These are phyloP conservation scores for Aureobasidium sp. DNA, from an alignment of 2,329 filamentous ascomycete genomes.

Conservation along the genomic window DNA sequence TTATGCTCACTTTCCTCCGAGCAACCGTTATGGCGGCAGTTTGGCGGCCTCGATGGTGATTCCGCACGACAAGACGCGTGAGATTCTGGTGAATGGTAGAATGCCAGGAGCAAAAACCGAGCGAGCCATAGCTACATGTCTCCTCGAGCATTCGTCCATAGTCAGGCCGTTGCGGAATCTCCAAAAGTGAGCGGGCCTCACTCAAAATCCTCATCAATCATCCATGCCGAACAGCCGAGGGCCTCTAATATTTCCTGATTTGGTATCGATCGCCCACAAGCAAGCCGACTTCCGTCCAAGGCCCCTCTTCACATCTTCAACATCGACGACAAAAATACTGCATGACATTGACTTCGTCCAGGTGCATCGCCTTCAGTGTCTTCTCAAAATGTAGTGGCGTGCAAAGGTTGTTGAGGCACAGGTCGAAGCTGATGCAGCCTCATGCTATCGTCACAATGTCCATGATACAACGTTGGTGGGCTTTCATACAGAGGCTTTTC, in stretches of 20 bases:
- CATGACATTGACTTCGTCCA: conserved; percentile 27
- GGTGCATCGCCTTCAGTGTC: conserved; percentile 22
- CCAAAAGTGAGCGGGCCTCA: background rate
- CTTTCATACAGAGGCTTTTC: background rate
- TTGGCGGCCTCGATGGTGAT: background rate
- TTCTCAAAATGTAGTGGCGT: conserved; percentile 20
- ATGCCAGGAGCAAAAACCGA: background rate
- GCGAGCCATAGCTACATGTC: background rate
- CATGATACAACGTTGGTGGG: background rate
- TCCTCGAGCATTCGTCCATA: background rate
- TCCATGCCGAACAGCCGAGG: conserved; percentile 2
- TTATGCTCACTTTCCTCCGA: background rate
- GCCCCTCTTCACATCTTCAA: background rate
- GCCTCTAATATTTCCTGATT: background rate
- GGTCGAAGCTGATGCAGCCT: background rate
- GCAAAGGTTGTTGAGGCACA: background rate
- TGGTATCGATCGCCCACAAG: background rate
- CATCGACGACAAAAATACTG: conserved; percentile 10
- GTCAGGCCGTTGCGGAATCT: background rate
- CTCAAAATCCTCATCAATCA: background rate
- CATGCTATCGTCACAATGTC: background rate
- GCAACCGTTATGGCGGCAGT: background rate
- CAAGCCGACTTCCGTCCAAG: background rate
- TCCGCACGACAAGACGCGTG: background rate
- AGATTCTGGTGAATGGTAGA: background rate